phyloP scores from a whole-genome alignment of 345 rosid genomes.

The Rhodamnia rubescens region DNA sequence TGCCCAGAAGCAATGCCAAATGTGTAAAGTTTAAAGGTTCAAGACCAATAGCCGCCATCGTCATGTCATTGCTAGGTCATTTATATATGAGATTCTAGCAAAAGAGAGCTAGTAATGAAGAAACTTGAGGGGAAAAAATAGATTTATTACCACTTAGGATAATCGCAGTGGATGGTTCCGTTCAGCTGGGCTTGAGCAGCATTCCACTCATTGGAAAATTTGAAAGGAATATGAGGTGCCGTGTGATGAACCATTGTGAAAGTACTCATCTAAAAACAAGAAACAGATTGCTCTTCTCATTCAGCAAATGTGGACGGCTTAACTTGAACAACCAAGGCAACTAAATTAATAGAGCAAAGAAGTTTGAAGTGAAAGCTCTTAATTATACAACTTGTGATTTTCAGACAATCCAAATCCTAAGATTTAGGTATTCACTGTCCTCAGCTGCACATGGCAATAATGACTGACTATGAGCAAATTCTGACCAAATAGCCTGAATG shows the following conservation, averaged over 20 bases:
- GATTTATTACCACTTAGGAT: conserved; percentile 54
- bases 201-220: conserved; percentile 67
- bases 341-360: background rate
- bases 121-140: background rate
- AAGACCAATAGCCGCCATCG: background rate
- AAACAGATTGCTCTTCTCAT: background rate
- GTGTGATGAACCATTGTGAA: conserved; percentile 98
- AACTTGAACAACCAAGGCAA: background rate
- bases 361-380: background rate
- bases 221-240: conserved; percentile 91
- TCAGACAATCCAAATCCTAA: background rate
- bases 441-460: background rate
- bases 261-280: conserved; percentile 71
- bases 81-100: background rate
- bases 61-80: background rate
- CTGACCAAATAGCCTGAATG: background rate
- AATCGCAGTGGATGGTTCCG: conserved; percentile 92
- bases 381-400: background rate
- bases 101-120: background rate
- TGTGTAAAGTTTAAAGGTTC: background rate
- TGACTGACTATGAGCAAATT: background rate
- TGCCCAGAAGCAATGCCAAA: background rate
- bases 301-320: background rate
- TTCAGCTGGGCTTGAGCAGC: conserved; percentile 86
- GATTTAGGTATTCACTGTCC: background rate